A percentile compares a stretch with the other conserved stretches of the same genome.
These are phyloP conservation scores for Adansonia grandidieri DNA, from an alignment of 441 rosid genomes.

Conservation along the genomic window DNA sequence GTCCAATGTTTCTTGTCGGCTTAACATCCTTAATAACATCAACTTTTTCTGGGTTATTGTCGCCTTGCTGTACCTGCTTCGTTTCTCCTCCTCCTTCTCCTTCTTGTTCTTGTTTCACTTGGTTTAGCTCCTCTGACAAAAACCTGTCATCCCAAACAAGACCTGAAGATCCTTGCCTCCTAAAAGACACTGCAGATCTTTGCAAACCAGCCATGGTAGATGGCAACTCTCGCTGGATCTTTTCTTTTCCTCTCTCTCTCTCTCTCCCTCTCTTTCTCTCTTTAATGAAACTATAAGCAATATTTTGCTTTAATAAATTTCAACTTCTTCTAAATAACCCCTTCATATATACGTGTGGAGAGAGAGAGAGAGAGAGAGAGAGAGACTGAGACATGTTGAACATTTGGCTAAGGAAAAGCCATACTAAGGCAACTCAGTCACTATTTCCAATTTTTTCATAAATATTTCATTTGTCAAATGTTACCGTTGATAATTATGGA, in stretches of 20 bases:
- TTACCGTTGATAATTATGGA: background rate
- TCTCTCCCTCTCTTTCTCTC: background rate
- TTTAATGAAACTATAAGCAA: background rate
- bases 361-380: background rate
- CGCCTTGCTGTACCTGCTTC: conserved; percentile 1
- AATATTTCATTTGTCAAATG: background rate
- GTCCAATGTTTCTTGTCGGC: conserved; percentile 42
- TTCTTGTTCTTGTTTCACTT: conserved; percentile 25
- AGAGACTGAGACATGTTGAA: background rate
- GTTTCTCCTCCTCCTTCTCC: background rate
- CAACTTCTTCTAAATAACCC: background rate
- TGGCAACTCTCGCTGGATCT: conserved; percentile 21
- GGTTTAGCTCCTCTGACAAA: conserved; percentile 41
- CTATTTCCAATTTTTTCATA: background rate
- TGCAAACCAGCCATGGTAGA: conserved; percentile 60
- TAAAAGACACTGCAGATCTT: conserved; percentile 61
- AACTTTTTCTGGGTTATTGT: conserved; percentile 31
- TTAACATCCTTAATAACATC: conserved; percentile 43
- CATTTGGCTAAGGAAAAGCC: conserved; percentile 21
- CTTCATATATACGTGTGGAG: background rate
- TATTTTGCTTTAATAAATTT: background rate
- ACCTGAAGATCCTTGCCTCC: conserved; percentile 69
- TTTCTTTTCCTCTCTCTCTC: background rate
- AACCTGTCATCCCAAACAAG: conserved; percentile 73
- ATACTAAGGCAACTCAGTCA: conserved; percentile 18